phyloP scores from a whole-genome alignment of 108 stramenopile genomes.

The Nitzschia inconspicua region DNA sequence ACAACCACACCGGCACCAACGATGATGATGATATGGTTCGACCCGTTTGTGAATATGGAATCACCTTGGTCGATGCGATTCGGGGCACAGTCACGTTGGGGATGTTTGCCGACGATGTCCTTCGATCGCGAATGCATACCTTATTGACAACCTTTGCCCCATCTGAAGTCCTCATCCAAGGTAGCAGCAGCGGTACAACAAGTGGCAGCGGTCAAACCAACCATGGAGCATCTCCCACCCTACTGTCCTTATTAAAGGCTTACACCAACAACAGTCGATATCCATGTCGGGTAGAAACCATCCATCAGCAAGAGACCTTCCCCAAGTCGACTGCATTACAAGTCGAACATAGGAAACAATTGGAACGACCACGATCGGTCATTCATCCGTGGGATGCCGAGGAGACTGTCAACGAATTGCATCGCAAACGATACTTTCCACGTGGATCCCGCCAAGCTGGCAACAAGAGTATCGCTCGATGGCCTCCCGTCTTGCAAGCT shows the following conservation, averaged over 20 bases:
- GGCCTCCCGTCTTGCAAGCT: constrained; percentile 82
- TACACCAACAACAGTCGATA: not conserved
- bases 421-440: constrained; percentile 78
- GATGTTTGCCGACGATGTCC: constrained; percentile 95
- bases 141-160: constrained; percentile 78
- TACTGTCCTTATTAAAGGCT: constrained; percentile 13
- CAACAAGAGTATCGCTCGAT: constrained; percentile 43
- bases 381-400: constrained; percentile 84
- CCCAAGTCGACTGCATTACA: constrained; percentile 76
- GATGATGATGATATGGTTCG: constrained; percentile 34
- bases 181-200: not conserved
- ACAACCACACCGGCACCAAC: not conserved
- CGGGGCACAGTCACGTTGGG: constrained; percentile 86
- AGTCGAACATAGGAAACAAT: constrained; percentile 36
- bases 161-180: constrained; percentile 65
- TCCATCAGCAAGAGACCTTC: constrained; percentile 46
- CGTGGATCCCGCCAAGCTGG: constrained; percentile 39
- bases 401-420: constrained; percentile 75
- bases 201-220: not conserved
- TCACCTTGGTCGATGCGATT: constrained; percentile 89
- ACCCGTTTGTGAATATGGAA: constrained; percentile 90
- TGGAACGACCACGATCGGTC: constrained; percentile 40
- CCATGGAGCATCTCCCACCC: constrained; percentile 17
- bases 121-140: constrained; percentile 91
- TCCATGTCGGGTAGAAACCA: constrained; percentile 47